Percentiles rank a stretch among this genome's conserved stretches.
Conservation (phyloP, 2,329 filamentous ascomycete genomes). For the Plenodomus tracheiphilus region DNA sequence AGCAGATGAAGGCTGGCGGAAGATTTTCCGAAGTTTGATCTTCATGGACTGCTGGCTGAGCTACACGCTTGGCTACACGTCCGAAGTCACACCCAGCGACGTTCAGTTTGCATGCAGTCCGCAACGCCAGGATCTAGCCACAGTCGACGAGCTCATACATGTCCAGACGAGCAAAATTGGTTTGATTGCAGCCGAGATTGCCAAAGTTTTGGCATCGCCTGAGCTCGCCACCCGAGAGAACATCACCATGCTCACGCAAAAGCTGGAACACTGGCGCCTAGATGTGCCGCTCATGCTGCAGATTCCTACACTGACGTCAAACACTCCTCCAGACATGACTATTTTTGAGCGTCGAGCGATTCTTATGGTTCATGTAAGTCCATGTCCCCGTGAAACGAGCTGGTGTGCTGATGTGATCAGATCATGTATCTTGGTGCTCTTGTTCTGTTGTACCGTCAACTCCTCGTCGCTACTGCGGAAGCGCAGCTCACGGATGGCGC, state of each 20-base stretch:
- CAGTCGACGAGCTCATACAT: slow-evolving; percentile 40
- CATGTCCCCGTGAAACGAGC: neutral
- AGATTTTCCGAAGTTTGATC: slow-evolving; percentile 39
- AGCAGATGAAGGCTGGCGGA: slow-evolving; percentile 26
- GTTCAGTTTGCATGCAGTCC: slow-evolving; percentile 27
- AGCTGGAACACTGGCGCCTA: slow-evolving; percentile 39
- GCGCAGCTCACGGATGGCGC: slow-evolving; percentile 32
- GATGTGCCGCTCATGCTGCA: slow-evolving; percentile 39
- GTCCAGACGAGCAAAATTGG: slow-evolving; percentile 41
- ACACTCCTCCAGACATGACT: slow-evolving; percentile 25
- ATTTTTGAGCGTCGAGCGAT: slow-evolving; percentile 40
- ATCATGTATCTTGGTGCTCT: slow-evolving; percentile 46
- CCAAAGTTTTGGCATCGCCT: slow-evolving; percentile 36
- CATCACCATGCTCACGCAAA: slow-evolving; percentile 31
- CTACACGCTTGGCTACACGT: slow-evolving; percentile 42
- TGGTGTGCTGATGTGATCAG: slow-evolving; percentile 13
- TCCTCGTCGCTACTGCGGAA: slow-evolving; percentile 39
- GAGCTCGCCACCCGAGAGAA: slow-evolving; percentile 35
- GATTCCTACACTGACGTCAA: slow-evolving; percentile 33
- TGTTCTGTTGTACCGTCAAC: slow-evolving; percentile 41
- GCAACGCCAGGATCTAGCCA: slow-evolving; percentile 11
- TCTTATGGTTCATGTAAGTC: slow-evolving; percentile 43
- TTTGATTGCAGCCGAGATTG: slow-evolving; percentile 42
- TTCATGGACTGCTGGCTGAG: slow-evolving; percentile 47
- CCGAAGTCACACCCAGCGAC: slow-evolving; percentile 36